Base-by-base conservation (phyloP, 441 rosid species). In the Jatropha podagrica region DNA sequence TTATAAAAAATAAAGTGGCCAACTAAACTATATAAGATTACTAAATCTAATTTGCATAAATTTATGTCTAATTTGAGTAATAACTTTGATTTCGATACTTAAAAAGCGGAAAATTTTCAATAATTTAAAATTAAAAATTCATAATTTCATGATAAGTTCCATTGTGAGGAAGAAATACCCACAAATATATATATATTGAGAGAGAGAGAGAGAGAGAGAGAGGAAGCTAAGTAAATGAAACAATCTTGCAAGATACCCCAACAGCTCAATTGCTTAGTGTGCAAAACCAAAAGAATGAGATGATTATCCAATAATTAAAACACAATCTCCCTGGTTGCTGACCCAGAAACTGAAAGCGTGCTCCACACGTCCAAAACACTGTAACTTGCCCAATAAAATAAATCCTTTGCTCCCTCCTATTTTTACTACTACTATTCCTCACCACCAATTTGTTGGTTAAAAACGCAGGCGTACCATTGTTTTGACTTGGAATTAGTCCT, bases 401-500 rank as follows among this genome's bases (percentile, higher is more conserved):
- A 32, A 32, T 1, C 32, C 32, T 2, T 32, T 1, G 40, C 32
- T 32, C 32, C 56, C 38, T 37, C 40, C 48, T 70, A 9, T 17
- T 1, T 15, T 0, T 17, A 15, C 1, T 13, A 10, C 38, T 56
- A 2, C 58, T 15, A 48, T 48, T 54, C 1, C 58, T 5, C 0
- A 54, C 58, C 56, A 52, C 46, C 46, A 18, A 37, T 18, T 26
- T 40, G 18, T 46, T 26, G 48, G 51, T 5, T 49, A 59, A 44
- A 62, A 59, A 6, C 42, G 79, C 73, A 71, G 75, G 83, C 78
- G 81, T 75, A 26, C 38, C 73, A 9, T 82, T 69, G 86, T 76
- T 76, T 83, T 86, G 88, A 86, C 88, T 81, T 75, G 79, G 83
- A 76, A 79, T 27, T 9, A 72, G 79, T 81, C 85, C 7, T 38